These are phyloP conservation scores for Capillidium heterosporum DNA, from an alignment of 371 early-diverging fungal species.

Conservation along the genomic window DNA sequence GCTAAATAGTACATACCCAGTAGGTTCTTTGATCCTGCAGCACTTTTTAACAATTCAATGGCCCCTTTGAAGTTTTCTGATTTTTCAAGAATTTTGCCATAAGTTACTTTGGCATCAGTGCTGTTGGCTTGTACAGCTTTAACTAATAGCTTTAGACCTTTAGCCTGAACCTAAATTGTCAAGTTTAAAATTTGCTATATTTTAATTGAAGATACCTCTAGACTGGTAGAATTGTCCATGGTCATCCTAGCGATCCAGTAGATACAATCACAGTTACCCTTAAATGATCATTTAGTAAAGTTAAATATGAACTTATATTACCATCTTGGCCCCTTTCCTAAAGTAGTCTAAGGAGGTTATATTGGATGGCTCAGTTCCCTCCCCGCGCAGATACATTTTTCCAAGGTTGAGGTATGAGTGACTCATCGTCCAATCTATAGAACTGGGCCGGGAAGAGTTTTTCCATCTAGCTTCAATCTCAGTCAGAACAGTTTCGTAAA, in stretches of 20 bases:
- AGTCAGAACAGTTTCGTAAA: constrained; percentile 19
- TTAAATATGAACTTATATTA: too few species aligned
- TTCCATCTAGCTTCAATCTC: constrained; percentile 9
- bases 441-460: constrained; percentile 10
- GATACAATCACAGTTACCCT: too few species aligned
- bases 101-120: neutral
- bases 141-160: neutral
- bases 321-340: constrained; percentile 33
- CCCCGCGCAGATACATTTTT: constrained; percentile 80
- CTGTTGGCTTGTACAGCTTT: constrained; percentile 36
- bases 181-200: too few species aligned
- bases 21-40: constrained; percentile 9
- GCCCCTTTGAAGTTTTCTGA: neutral
- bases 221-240: neutral
- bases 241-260: neutral
- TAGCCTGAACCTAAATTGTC: neutral
- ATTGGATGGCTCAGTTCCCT: constrained; percentile 42
- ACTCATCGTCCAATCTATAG: constrained; percentile 21
- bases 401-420: constrained; percentile 67
- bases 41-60: constrained; percentile 17
- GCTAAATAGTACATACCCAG: neutral
- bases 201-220: too few species aligned
- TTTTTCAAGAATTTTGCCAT: neutral
- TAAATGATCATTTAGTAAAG: too few species aligned
- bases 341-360: constrained; percentile 57